Evolutionary conservation across 306 rosid species (phyloP).

Genomic region (Quercus variabilis): DNA sequence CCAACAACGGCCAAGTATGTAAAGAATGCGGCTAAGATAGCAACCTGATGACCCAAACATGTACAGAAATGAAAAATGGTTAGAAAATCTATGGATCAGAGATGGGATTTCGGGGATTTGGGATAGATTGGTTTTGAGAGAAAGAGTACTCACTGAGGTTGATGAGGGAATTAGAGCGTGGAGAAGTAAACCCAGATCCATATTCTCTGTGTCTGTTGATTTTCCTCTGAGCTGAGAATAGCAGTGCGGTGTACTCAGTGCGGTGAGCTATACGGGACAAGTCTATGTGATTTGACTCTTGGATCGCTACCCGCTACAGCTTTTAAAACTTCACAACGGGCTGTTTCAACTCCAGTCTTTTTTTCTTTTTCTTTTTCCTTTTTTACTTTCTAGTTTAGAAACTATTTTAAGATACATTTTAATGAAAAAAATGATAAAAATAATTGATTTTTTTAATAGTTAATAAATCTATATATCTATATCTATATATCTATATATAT

Average conservation of each 20-base stretch:
- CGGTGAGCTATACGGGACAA: neutral
- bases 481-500: too few species aligned
- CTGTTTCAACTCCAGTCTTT: too few species aligned
- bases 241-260: neutral
- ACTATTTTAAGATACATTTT: too few species aligned
- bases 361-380: too few species aligned
- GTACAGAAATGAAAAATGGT: neutral
- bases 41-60: constrained; percentile 39
- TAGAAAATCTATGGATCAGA: neutral
- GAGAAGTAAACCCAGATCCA: constrained; percentile 54
- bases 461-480: too few species aligned
- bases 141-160: constrained; percentile 42
- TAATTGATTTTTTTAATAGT: too few species aligned
- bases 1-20: constrained; percentile 78
- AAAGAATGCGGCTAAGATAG: constrained; percentile 53
- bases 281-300: neutral
- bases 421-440: too few species aligned
- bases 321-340: neutral
- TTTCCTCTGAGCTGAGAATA: neutral
- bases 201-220: constrained; percentile 10
- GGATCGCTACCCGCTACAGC: neutral
- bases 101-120: neutral
- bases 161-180: constrained; percentile 41
- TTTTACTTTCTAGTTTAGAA: too few species aligned
- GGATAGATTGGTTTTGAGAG: neutral